Base-by-base conservation (phyloP, 2,329 filamentous ascomycete species). In the Pseudogymnoascus sp. region DNA sequence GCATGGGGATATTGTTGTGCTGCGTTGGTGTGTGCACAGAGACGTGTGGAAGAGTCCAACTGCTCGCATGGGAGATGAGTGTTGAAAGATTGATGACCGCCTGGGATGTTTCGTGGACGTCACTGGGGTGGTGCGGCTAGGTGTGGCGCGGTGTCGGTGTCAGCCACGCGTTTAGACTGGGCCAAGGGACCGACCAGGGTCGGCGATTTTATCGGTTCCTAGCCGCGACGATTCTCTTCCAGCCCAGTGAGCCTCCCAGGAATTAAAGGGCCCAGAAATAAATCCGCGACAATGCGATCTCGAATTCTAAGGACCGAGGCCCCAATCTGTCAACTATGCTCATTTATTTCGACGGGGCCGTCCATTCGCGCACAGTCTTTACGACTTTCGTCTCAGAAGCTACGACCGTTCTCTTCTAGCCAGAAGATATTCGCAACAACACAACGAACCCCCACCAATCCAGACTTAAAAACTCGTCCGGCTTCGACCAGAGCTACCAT, bases 321-420 rank as follows among this genome's bases (percentile, higher is more conserved):
- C 67, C 73, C 76, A 62, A 66, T 80, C 61, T 81, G 80, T 72
- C 76, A 77, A 61, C 72, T 75, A 59, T 81, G 79, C 69, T 69
- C 78, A 61, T 73, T 74, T 64, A 67, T 75, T 29, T 62, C 65
- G 58, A 58, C 66, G 59, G 64, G 65, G 37, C 38, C 59, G 12
- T 52, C 59, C 29, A 31, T 38, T n/a, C 35, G 38, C 21, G 38
- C 49, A 55, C 21, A 31, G 58, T 35, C 65, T 52, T 58, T 61
- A 61, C 66, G 59, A 60, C 19, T 64, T 38, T 59, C 66, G 60
- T 49, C 64, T 39, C 64, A 43, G 7, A 62, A 64, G 31, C 60
- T 64, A 8, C 67, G 67, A 29, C 35, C 59, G 37, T 68, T 70
- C 59, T 67, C 67, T 35, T 67, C 66, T 33, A 63, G 58, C 43